Evolutionary conservation across 1,139 yeast genomes (phyloP).

Genomic region (Geotrichum reessii): DNA sequence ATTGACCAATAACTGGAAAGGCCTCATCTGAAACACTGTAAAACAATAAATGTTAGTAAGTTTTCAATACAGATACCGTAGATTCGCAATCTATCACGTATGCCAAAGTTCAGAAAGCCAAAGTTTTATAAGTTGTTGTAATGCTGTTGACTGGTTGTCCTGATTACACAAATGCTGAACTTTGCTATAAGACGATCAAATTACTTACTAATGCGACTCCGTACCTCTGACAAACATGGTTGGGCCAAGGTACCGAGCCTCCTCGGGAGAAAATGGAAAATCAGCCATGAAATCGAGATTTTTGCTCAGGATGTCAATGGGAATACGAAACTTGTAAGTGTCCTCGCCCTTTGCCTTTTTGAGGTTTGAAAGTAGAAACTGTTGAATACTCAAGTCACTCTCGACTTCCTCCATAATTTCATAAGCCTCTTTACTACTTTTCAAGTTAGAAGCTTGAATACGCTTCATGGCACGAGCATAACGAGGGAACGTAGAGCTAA

Average conservation of each 20-base stretch:
- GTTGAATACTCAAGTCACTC: conserved; percentile 54
- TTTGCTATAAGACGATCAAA: not conserved
- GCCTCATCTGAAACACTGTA: conserved; percentile 77
- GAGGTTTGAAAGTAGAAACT: conserved; percentile 70
- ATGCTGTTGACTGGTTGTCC: not conserved
- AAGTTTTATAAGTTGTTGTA: not conserved
- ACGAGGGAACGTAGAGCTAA: conserved; percentile 55
- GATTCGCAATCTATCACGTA: not conserved
- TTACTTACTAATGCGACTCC: conserved; percentile 50
- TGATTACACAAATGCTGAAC: not conserved
- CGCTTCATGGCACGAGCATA: conserved; percentile 60
- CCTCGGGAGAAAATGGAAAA: conserved; percentile 65
- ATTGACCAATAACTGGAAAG: conserved; percentile 65
- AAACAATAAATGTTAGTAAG: not conserved
- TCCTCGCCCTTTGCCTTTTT: conserved; percentile 38
- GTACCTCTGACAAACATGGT: conserved; percentile 75
- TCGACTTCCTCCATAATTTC: conserved; percentile 44
- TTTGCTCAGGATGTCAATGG: conserved; percentile 61
- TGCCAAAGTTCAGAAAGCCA: too few relatives aligned
- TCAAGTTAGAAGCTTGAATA: conserved; percentile 41
- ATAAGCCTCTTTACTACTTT: conserved; percentile 63
- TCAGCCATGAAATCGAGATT: conserved; percentile 61
- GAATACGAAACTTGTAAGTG: conserved; percentile 49
- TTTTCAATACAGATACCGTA: not conserved
- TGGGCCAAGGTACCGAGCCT: conserved; percentile 62